Evolutionary conservation across 352 stramenopile species (phyloP).

Genomic region (Globisporangium carolinianum): DNA sequence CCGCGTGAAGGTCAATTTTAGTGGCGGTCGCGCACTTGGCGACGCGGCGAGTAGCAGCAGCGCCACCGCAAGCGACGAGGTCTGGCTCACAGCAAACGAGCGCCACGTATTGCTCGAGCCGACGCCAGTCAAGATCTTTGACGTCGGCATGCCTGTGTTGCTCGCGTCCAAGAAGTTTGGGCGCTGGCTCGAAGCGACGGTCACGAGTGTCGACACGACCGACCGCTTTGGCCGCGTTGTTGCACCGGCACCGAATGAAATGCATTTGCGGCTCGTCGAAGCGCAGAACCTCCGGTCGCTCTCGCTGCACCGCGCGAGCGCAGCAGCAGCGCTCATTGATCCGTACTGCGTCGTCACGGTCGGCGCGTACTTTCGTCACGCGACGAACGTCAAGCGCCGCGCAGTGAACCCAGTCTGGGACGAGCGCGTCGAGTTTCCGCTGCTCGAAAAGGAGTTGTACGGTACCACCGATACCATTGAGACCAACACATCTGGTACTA

Average conservation of each 20-base stretch:
- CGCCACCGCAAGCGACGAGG: constrained; percentile 18
- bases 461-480: not conserved
- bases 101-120: constrained; percentile 38
- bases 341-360: constrained; percentile 47
- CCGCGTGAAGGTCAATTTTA: constrained; percentile 54
- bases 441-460: constrained; percentile 20
- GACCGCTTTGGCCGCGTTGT: constrained; percentile 39
- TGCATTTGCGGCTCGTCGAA: constrained; percentile 45
- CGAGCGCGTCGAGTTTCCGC: constrained; percentile 22
- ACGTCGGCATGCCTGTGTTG: constrained; percentile 38
- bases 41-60: not conserved
- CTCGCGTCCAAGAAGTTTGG: constrained; percentile 45
- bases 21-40: constrained; percentile 15
- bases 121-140: constrained; percentile 41
- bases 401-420: constrained; percentile 32
- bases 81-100: constrained; percentile 40
- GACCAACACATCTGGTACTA: no score
- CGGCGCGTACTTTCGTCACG: constrained; percentile 20
- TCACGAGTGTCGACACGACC: constrained; percentile 30
- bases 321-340: constrained; percentile 26
- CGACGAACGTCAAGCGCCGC: constrained; percentile 36
- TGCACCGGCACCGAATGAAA: constrained; percentile 30
- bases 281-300: constrained; percentile 36
- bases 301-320: constrained; percentile 18
- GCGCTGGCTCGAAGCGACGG: constrained; percentile 34